Base-by-base conservation (phyloP, 2,329 filamentous ascomycete genomes). In the Ophiosphaerella narmari region DNA sequence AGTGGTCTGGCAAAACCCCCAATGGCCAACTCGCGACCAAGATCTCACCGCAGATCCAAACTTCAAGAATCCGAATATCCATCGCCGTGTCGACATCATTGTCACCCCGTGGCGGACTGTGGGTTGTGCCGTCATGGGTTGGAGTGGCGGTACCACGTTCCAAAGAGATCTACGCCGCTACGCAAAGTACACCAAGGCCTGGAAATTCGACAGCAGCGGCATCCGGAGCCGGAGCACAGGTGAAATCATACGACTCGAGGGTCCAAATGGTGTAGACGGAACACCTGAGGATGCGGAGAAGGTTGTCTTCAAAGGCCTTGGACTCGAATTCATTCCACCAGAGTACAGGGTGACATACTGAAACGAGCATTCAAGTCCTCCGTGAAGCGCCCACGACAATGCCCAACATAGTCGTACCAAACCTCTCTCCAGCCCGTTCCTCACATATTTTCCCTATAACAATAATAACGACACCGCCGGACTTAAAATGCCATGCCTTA, bases 121-220 rank as follows among this genome's bases (percentile, higher is more conserved):
- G 0, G 93, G 94, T 0, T 97, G 91, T 61, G 93, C 92, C 0
- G 81, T 97, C 4, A 76, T 93, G 14, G 92, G 91, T 1, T 97
- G 93, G 94, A 88, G 84, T 13, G 90, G 91, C 1, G 93, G 86
- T 1, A 96, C 87, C 0, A 97, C 91, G 0, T 97, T 97, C 60
- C 85, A 97, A 76, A 80, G 93, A 21, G 94, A 97, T 71, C 70
- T 97, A 46, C 79, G 93, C 35, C 78, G 87, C 31, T 96, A 93
- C 73, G 90, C 87, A 53, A 92, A 90, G 71, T 80, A 85, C 33
- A 79, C 82, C 49, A 86, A 83, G 62, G 79, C 79, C 0, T 87
- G 90, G 80, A 96, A 94, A 71, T 97, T 97, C 67, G 92, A 97
- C 68, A 94, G 89, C 55, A 95, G 90, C 64, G 94, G 94, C 0